Conservation (phyloP, 257 asterid species). For the Solanum infundibuliforme region DNA sequence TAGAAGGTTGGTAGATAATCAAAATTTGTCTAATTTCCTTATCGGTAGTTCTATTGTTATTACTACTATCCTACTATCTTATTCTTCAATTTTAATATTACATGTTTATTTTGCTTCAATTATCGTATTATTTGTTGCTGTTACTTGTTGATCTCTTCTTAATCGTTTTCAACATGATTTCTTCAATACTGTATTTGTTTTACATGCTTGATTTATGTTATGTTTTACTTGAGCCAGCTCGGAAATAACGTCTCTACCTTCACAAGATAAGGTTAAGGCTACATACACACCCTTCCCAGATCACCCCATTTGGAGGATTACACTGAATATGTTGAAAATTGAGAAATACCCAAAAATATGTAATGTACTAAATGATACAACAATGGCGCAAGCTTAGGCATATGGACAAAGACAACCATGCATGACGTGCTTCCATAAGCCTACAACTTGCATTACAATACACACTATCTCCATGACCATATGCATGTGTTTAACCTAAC, state of each 20-base stretch:
- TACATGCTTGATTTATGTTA: not conserved
- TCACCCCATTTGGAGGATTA: not conserved
- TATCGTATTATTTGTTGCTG: not conserved
- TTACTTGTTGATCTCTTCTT: not conserved
- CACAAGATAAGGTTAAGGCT: not conserved
- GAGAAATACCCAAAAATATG: not conserved
- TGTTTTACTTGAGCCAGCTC: not conserved
- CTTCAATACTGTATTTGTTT: not conserved
- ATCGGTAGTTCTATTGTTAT: not conserved
- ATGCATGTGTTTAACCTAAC: not conserved
- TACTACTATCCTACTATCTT: not conserved
- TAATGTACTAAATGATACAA: not conserved
- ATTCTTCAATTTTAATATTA: not conserved
- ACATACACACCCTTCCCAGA: fast-evolving
- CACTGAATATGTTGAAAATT: not conserved
- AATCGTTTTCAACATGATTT: not conserved
- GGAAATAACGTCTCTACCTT: not conserved
- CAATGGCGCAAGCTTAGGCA: not conserved
- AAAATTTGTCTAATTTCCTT: not conserved
- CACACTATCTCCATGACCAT: not conserved
- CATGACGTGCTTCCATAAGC: not conserved
- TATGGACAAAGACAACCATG: not conserved
- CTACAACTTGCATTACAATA: not conserved
- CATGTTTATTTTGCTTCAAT: not conserved
- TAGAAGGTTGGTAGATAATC: not conserved